A percentile compares a stretch with the other conserved stretches of the same genome.
Evolutionary conservation across 2,329 filamentous ascomycete species (phyloP).

Genomic region (Fusarium citri): DNA sequence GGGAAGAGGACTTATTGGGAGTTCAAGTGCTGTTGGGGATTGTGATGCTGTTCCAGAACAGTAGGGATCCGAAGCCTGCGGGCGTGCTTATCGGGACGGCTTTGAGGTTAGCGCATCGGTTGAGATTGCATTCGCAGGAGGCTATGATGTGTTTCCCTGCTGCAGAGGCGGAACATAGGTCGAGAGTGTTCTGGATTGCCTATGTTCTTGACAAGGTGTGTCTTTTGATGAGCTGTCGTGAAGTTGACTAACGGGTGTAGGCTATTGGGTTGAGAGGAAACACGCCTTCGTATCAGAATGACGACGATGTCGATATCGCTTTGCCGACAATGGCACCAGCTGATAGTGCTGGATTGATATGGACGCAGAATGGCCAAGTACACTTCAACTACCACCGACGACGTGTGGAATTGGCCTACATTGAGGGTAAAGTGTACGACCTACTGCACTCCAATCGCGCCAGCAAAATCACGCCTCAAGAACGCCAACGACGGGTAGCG

Average conservation of each 20-base stretch:
- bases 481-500: slow-evolving; percentile 47
- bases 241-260: slow-evolving; percentile 18
- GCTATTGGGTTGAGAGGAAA: slow-evolving; percentile 52
- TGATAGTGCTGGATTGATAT: slow-evolving; percentile 52
- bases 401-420: slow-evolving; percentile 55
- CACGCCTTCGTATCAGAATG: slow-evolving; percentile 54
- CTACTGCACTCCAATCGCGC: slow-evolving; percentile 51
- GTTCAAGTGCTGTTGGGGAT: slow-evolving; percentile 55
- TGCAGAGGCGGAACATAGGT: slow-evolving; percentile 51
- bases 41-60: slow-evolving; percentile 53
- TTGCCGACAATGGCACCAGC: slow-evolving; percentile 48
- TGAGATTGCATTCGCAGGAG: slow-evolving; percentile 51
- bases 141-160: slow-evolving; percentile 40
- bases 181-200: slow-evolving; percentile 56
- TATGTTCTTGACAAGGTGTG: slow-evolving; percentile 56
- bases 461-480: slow-evolving; percentile 44
- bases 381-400: slow-evolving; percentile 55
- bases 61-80: slow-evolving; percentile 52
- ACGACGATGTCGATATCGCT: slow-evolving; percentile 56
- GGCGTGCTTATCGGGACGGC: slow-evolving; percentile 55
- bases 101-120: slow-evolving; percentile 52
- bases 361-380: slow-evolving; percentile 49
- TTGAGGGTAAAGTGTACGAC: slow-evolving; percentile 57
- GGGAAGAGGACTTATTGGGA: slow-evolving; percentile 53
- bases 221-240: fast-evolving